Base-by-base conservation (phyloP, 148 eudicot genomes). In the Spergularia marina region DNA sequence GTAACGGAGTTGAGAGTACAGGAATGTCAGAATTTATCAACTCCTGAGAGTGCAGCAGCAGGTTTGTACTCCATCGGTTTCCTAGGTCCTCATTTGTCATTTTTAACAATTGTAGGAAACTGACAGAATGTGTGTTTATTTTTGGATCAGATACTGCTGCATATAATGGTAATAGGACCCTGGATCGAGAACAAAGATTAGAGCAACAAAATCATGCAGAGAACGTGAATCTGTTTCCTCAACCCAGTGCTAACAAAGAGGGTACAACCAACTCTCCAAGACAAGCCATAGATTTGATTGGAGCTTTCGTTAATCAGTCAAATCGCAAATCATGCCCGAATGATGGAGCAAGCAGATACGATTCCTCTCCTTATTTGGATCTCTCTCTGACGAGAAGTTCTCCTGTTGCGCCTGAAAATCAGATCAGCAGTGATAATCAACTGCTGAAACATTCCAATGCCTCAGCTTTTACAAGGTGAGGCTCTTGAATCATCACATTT, bases 401-500 rank as follows among this genome's bases (percentile, higher is more conserved):
- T 79, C 87, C 83, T 16, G 78, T 82, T 71, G 81, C 79, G 53
- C 73, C 82, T 3, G 83, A 80, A 41, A 87, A 81, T 80, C 87
- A 85, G 72, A 76, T 65, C 20, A 70, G 52, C 76, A 84, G 83
- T 70, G 90, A 80, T 61, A 82, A 83, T 72, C 89, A 75, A 40
- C 65, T 64, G 21, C 79, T 92, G 76, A 86, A 84, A 76, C 98
- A 87, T 75, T 95, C 98, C 17, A 91, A 85, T 70, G 91, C 86
- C 68, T 95, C 98, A 12, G 90, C 92, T 64, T 95, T 95, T 73
- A 87, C 96, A 7, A 80, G 94, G 97, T 94, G 68, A 84, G 88
- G 76, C 83, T 49, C 72, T 74, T 36, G 20, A 62, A 25, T 23
- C 17, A 58, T 51, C 11, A n/a, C 8, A 68, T 51, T 0, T 68